Base-by-base conservation (phyloP, 2,329 filamentous ascomycete genomes). In the Whalleya microplaca region DNA sequence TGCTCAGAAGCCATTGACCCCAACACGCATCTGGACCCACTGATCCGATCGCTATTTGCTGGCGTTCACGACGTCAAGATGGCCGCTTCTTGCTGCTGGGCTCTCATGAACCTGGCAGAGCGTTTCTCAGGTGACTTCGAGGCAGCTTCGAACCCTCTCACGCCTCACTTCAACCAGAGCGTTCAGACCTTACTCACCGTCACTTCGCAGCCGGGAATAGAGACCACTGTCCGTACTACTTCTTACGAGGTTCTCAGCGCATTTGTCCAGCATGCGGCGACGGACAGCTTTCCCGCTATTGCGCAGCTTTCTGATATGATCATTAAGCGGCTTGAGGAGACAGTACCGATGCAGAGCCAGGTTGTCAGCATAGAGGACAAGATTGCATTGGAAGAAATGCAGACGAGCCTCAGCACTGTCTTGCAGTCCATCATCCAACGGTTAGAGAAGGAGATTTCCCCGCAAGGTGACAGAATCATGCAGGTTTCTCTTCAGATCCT, bases 71-170 rank as follows among this genome's bases (percentile, higher is more conserved):
- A 90, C 73, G 89, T 92, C 58, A 97, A 96, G 84, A 99, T 99
- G 88, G 95, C 94, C 29, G 88, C 92, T 53, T 99, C 95, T 27
- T 98, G 95, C 86, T 99, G 95, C 80, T 97, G 96, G 95, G 93
- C 95, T 29, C 79, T 99, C 65, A 98, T 99, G 91, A 99, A 98
- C 77, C 80, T 99, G 71, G 94, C 95, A 10, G 95, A 99, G 72
- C 89, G 93, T 59, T 99, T 98, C 72, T 91, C 92, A 27, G 92
- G 92, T 55, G 93, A 97, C 53, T 83, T 88, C 53, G 91, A 91
- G 48, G 89, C 88, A 58, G 68, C 80, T 42, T 80, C 88, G 67
- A 99, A 98, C 78, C 84, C 92, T 43, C 81, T 99, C 48, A 96
- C 93, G 2, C 86, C 88, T 61, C 92, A 97, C 78, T 99, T 99